Base-by-base conservation (phyloP, 495 filamentous ascomycete genomes). In the Penicillium parvum region DNA sequence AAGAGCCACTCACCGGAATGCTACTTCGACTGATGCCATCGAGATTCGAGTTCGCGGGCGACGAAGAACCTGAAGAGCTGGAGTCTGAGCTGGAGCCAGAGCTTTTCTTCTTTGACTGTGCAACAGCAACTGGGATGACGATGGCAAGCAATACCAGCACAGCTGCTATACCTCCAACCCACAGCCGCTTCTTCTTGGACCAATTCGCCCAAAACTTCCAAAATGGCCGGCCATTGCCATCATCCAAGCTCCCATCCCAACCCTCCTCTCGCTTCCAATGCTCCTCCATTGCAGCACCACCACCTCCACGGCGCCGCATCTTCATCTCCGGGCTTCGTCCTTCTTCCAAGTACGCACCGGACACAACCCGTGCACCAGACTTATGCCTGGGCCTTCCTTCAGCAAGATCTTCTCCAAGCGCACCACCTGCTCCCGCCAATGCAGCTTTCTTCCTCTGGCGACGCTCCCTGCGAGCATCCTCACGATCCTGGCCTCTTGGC, bases 111-210 rank as follows among this genome's bases (percentile, higher is more conserved):
- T 86, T 83, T 19, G 79, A 82, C 23, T 85, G 74, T 9, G 85
- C 73, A 4, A 91, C 74, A 0, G 81, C 90, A 32, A 89, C 80
- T 1, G 76, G 77, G 32, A 94, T 85, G 37, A 88, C 74, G 32
- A 95, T 83, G 15, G 79, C 74, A 11, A 88, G 68, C 6, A 90
- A 47, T 12, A 90, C 29, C 3, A 88, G 54, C 3, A 83, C 47
- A 3, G 73, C 64, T 2, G 50, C 58, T 12, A 72, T 23, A 23
- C 50, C 27, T 32, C 45, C 50, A 42, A 76, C 59, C 45, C 54
- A 47, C 11, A 77, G 63, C 18, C 57, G 47, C 46, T 64, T 63
- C 41, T 58, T 66, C 44, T 44, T 58, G n/a, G 57, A 61, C 57
- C 57, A 61, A 21, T 43, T 40, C 7, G 52, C 41, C 57, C 57